Evolutionary conservation across 1,284 basidiomycete species (phyloP).

Genomic region (Pulveroboletus sp.): DNA sequence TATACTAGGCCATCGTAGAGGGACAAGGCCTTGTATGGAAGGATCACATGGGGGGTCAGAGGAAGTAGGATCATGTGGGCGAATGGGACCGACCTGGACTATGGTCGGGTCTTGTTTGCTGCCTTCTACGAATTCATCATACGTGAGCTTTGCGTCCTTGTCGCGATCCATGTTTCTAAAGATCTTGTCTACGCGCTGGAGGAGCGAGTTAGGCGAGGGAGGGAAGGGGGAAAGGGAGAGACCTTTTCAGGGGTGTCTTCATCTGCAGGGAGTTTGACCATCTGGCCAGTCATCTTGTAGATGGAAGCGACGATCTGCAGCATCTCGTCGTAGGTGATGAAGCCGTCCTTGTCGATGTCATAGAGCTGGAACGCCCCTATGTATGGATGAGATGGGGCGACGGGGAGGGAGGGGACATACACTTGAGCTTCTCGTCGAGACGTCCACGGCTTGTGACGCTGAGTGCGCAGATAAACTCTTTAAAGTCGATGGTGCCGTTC

Average conservation of each 20-base stretch:
- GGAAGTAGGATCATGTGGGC: conserved; percentile 8
- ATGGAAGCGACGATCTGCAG: conserved; percentile 93
- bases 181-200: conserved; percentile 93
- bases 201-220: conserved; percentile 15
- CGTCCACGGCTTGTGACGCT: conserved; percentile 92
- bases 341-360: conserved; percentile 97
- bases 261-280: conserved; percentile 96
- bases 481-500: conserved; percentile 96
- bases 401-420: conserved; percentile 50
- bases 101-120: conserved; percentile 98
- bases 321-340: conserved; percentile 98
- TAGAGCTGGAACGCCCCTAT: conserved; percentile 99
- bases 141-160: conserved; percentile 87
- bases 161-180: conserved; percentile 92
- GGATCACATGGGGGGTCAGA: conserved; percentile 20
- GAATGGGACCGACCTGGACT: conserved; percentile 71
- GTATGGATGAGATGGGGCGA: conserved; percentile 19
- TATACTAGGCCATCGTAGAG: conserved; percentile 79
- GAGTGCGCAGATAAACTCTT: conserved; percentile 98
- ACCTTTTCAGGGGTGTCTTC: conserved; percentile 99
- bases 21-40: conserved; percentile 60
- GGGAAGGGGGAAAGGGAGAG: conserved; percentile 8
- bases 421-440: conserved; percentile 98
- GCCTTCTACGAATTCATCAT: conserved; percentile 95
- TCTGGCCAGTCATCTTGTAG: conserved; percentile 99